Conservation (phyloP, 805 yeast genomes). For the Metschnikowia koreensis region DNA sequence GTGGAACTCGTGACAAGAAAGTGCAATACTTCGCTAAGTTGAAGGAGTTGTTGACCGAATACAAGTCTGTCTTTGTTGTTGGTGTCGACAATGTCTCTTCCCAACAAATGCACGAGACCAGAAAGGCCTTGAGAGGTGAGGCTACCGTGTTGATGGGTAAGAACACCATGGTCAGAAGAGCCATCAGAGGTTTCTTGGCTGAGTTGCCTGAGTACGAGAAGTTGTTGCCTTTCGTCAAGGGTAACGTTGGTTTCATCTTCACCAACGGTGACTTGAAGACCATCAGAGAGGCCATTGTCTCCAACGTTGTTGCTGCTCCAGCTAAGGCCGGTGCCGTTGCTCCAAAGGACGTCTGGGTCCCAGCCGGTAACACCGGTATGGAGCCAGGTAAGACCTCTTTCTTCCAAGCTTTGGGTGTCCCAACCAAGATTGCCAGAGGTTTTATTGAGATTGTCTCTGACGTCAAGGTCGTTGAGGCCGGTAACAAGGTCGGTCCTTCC, state of each 20-base stretch:
- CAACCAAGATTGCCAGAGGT: slow-evolving; percentile 99
- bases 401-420: slow-evolving; percentile 99
- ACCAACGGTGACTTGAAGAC: slow-evolving; percentile 92
- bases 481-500: slow-evolving; percentile 94
- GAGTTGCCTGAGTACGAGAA: slow-evolving; percentile 97
- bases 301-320: slow-evolving; percentile 99
- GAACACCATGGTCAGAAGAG: slow-evolving; percentile 99
- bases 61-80: slow-evolving; percentile 97
- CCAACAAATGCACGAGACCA: slow-evolving; percentile 99
- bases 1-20: slow-evolving; percentile 99
- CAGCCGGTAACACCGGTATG: slow-evolving; percentile 99
- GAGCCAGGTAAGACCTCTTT: slow-evolving; percentile 99
- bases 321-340: slow-evolving; percentile 99
- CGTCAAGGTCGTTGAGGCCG: slow-evolving; percentile 89
- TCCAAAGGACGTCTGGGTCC: slow-evolving; percentile 95
- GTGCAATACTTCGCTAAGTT: slow-evolving; percentile 92
- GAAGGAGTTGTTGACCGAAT: slow-evolving; percentile 92
- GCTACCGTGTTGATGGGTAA: slow-evolving; percentile 99
- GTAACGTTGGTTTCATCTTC: slow-evolving; percentile 99
- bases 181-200: slow-evolving; percentile 90
- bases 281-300: slow-evolving; percentile 81
- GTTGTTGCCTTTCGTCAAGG: slow-evolving; percentile 90
- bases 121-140: slow-evolving; percentile 92
- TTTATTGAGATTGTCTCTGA: slow-evolving; percentile 98
- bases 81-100: slow-evolving; percentile 99